Base-by-base conservation (phyloP, 164 flowering plant genomes). In the Tinospora cordifolia region DNA sequence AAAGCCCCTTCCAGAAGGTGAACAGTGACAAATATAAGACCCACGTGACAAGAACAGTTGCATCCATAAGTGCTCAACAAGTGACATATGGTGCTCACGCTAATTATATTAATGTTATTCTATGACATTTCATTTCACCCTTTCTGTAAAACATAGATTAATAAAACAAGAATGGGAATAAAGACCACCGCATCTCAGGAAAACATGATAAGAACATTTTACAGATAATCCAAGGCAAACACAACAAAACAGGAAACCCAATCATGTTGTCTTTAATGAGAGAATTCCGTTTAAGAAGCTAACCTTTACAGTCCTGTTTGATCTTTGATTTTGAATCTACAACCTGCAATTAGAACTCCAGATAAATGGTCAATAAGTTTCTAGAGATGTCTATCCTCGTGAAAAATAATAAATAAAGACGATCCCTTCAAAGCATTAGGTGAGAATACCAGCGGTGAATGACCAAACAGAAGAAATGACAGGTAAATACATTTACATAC, bases 301-400 rank as follows among this genome's bases (percentile, higher is more conserved):
- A 60, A 85, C 89, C 91, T 84, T 78, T 77, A 57, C 78, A 62
- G 21, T 22, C 49, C 62, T 69, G 39, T 25, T 41, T 76, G 79
- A 51, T 62, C 72, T 40, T 69, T 30, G 36, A 30, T 2, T 30
- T 75, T 62, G 68, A 72, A 66, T 78, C 83, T 67, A 76, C 76
- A 72, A 74, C 59, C 91, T 87, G 88, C 79, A 75, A 65, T 51
- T 44, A 19, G 54, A 74, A n/a, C 62, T 60, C 22, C 54, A 72
- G 5, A 25, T 17, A 74, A 67, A 67, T 21, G 64, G 30, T 30
- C 25, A 69, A 72, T 25, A 27, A 66, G 44, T 63, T 24, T 70
- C 64, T 3, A 24, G 62, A 34, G 24, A 26, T 41, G 66, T 13
- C n/a, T 54, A 54, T 54, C 24, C n/a, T 6, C 24, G n/a, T 3